A percentile compares a stretch with the other conserved stretches of the same genome.
Conservation (phyloP, 1,284 basidiomycete species). For the Apiotrichum montevideense region DNA sequence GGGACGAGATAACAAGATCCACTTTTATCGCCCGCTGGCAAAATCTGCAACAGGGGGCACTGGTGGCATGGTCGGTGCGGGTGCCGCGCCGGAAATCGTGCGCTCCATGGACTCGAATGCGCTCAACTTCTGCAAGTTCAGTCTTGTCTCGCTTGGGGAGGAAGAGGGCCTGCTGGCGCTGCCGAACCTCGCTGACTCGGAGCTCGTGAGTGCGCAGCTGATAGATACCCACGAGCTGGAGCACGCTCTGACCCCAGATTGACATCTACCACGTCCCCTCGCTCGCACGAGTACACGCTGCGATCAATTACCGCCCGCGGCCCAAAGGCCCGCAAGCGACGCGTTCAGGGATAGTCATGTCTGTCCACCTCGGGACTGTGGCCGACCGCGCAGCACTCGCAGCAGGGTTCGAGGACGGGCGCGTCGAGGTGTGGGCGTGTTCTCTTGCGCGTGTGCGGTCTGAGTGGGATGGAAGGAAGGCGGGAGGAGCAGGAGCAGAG, state of each 20-base stretch:
- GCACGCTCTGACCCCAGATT: slow-evolving; percentile 2
- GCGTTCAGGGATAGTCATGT: slow-evolving; percentile 72
- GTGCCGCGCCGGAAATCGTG: slow-evolving; percentile 50
- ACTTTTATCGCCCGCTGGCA: slow-evolving; percentile 33
- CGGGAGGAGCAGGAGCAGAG: slow-evolving; percentile 36
- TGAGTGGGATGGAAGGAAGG: slow-evolving; percentile 22
- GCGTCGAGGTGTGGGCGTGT: slow-evolving; percentile 60
- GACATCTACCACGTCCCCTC: slow-evolving; percentile 71
- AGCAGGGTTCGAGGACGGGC: slow-evolving; percentile 74
- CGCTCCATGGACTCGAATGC: slow-evolving; percentile 78
- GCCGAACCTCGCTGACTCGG: slow-evolving; percentile 80
- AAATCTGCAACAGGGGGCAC: too few species aligned
- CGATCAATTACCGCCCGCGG: slow-evolving; percentile 38
- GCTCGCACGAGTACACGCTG: slow-evolving; percentile 64
- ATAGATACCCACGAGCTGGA: too few species aligned
- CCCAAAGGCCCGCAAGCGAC: neutral
- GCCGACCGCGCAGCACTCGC: slow-evolving; percentile 53
- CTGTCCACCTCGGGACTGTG: slow-evolving; percentile 58
- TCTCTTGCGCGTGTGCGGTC: slow-evolving; percentile 1
- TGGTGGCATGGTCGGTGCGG: neutral
- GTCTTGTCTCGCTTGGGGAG: slow-evolving; percentile 46
- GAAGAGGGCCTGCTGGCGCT: slow-evolving; percentile 60
- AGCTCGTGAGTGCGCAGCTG: slow-evolving; percentile 54
- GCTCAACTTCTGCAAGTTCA: slow-evolving; percentile 81
- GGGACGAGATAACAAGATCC: slow-evolving; percentile 63